These are phyloP conservation scores for Gracilaria caudata DNA, from an alignment of 23 red algal species.

Conservation along the genomic window DNA sequence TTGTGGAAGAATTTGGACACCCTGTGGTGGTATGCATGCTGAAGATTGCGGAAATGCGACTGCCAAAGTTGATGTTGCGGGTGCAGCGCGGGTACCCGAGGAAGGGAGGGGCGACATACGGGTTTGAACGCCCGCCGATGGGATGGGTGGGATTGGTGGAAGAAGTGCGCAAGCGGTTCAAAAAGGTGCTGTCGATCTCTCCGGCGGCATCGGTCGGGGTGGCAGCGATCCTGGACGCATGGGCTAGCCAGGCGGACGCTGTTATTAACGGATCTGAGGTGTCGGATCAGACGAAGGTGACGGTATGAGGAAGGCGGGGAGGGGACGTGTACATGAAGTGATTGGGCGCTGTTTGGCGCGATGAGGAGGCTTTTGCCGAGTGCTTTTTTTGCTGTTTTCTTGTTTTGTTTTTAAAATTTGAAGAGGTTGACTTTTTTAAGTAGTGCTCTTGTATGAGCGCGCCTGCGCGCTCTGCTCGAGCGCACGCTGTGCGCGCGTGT, in stretches of 20 bases:
- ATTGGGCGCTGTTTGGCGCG: no score
- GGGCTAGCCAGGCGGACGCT: slow-evolving; percentile 69
- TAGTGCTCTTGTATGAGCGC: no score
- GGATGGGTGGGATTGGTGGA: slow-evolving; percentile 70
- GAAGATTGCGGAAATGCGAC: slow-evolving; percentile 50
- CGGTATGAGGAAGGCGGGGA: not conserved
- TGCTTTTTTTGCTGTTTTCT: no score
- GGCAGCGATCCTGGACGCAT: slow-evolving; percentile 73
- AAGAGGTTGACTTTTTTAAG: no score
- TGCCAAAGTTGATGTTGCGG: slow-evolving; percentile 61
- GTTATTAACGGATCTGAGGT: slow-evolving; percentile 53
- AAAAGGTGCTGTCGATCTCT: slow-evolving; percentile 56
- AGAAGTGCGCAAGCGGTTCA: slow-evolving; percentile 54
- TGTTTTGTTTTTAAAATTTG: no score
- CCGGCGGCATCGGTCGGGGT: slow-evolving; percentile 74
- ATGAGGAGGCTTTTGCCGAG: no score
- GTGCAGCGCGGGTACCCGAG: slow-evolving; percentile 77
- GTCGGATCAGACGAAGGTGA: slow-evolving; percentile 40
- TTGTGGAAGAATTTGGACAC: slow-evolving; percentile 74
- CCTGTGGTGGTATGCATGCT: slow-evolving; percentile 65
- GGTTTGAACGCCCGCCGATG: slow-evolving; percentile 79
- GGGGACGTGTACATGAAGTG: not conserved
- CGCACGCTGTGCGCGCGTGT: not conserved
- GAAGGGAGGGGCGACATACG: slow-evolving; percentile 71
- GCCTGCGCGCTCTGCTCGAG: not conserved